These are phyloP conservation scores for Orbilia brochopaga DNA, from an alignment of 2,329 filamentous ascomycete species.

Conservation along the genomic window DNA sequence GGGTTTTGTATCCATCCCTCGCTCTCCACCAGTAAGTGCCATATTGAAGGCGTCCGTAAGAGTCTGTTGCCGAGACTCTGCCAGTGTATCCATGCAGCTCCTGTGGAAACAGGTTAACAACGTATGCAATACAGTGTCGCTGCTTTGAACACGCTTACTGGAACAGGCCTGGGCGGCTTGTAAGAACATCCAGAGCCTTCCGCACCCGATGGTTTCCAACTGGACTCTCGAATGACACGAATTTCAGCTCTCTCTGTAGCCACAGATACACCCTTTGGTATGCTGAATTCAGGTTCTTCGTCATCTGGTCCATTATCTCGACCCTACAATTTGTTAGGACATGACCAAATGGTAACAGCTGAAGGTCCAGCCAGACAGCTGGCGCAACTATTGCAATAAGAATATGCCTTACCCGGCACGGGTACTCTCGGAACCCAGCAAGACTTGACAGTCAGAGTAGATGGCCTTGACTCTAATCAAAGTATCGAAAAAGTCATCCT, in stretches of 20 bases:
- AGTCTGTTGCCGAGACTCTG: slow-evolving; percentile 83
- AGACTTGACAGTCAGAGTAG: slow-evolving; percentile 82
- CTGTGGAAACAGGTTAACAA: slow-evolving; percentile 29
- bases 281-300: slow-evolving; percentile 81
- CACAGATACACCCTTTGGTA: slow-evolving; percentile 97
- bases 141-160: slow-evolving; percentile 60
- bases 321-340: slow-evolving; percentile 66
- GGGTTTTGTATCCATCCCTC: slow-evolving; percentile 70
- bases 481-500: slow-evolving; percentile 81
- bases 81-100: slow-evolving; percentile 89
- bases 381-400: slow-evolving; percentile 5
- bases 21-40: slow-evolving; percentile 77
- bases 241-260: slow-evolving; percentile 92
- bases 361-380: too few relatives aligned
- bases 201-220: slow-evolving; percentile 87
- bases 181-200: slow-evolving; percentile 80
- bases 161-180: slow-evolving; percentile 87
- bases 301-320: slow-evolving; percentile 89
- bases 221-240: slow-evolving; percentile 88
- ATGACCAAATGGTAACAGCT: too few relatives aligned
- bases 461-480: slow-evolving; percentile 83
- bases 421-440: slow-evolving; percentile 90
- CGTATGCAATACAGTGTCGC: background rate
- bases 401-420: slow-evolving; percentile 58
- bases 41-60: slow-evolving; percentile 87